Evolutionary conservation across 164 flowering plant species (phyloP), one percentile per base, ranked within the genome.

Genomic region (Piper betle): DNA sequence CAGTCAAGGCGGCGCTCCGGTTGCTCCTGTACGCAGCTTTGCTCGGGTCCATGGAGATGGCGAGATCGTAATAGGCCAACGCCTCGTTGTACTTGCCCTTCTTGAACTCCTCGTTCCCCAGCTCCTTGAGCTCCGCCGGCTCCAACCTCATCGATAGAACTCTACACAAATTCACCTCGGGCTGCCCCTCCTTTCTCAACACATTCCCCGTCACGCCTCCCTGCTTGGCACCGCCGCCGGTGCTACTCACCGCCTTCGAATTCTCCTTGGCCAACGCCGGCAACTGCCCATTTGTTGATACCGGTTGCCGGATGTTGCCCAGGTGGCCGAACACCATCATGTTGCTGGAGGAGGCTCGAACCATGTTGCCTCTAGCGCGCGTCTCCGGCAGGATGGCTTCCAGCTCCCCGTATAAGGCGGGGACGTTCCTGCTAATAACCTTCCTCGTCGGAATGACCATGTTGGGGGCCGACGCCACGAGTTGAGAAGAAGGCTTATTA

Each of bases 101-200:
- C 66, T 77, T 87, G 69, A 81, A 93, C 37, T 81, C 83, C 52
- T 83, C 88, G 65, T 92, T 92, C n/a, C 96, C 96, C 78, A 83
- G 70, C 12, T 40, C 65, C 68, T 89, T 89, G 63, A 87, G 68
- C 11, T 53, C 69, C 64, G 83, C 96, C 12, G 96, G 82, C 52
- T 85, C 84, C 55, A 66, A 37, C 58, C 62, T 74, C 40, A 19
- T 72, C 19, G 71, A 66, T 55, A 79, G 41, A 53, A 87, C 92
- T 48, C 88, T 57, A 57, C 88, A 77, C 46, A 84, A 58, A 0
- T 79, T 73, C 46, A 18, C 46, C 18, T 46, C 37, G 5, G 61
- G 16, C 62, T 61, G 71, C 57, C 73, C 70, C 8, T 62, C 40
- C 33, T 66, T 76, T 70, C 79, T 75, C 39, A 81, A 57, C 64